Evolutionary conservation across 306 rosid species (phyloP), one percentile per base, ranked within the genome.

Genomic region (Sesbania bispinosa): DNA sequence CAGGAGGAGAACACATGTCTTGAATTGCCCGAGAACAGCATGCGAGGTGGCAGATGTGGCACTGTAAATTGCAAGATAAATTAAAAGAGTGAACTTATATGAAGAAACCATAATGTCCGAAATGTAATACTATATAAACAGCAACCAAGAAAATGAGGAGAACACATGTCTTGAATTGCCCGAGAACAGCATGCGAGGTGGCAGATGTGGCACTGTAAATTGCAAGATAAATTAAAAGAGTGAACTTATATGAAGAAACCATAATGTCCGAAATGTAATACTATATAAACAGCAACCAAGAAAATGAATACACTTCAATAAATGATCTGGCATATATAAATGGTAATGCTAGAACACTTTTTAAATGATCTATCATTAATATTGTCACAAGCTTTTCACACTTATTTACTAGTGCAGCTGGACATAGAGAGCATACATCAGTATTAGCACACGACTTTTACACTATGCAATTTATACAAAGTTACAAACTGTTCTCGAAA

Each of bases 1-100:
- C 1, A 92, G 88, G 54, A 89, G 92, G 72, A 92, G 79, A 33
- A 87, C 80, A 32, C 97, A 92, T 13, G 96, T 92, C 85, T 92
- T 92, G 32, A 92, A 92, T 80, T 92, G 96, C 46, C 96, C 96
- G 20, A 92, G 97, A 62, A 92, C 97, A 10, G 89, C 97, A 19
- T 92, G 96, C 51, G 90, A 85, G 21, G 87, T 75, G 1, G 94
- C 96, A 16, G 97, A 92, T 11, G 96, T 92, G 21, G 97, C 96
- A 63, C 97, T 92, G 93, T 47, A 67, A 79, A 62, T 78, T 59
- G 5, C 61, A 51, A 27, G 11, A 10, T 3, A 32, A 11, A 53
- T n/a, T n/a, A n/a, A n/a, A n/a, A n/a, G n/a, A n/a, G n/a, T n/a
- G 21, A 42, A 55, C 6, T 27, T 11, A 21, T 52, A 33, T 50